Evolutionary conservation across 768 basidiomycete genomes (phyloP).

Genomic region (Suillus decipiens): DNA sequence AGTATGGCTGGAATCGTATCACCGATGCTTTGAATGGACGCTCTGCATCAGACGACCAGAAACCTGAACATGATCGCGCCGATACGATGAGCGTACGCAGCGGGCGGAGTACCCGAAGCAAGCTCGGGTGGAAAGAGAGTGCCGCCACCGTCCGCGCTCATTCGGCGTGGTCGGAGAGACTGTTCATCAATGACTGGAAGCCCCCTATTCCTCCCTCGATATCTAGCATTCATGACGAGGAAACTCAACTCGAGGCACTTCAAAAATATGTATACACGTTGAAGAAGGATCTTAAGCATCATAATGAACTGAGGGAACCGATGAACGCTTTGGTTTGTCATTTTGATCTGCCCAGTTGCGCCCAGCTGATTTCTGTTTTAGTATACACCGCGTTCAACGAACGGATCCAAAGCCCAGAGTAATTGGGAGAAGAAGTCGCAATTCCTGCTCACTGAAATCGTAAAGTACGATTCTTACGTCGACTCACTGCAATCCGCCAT

Average conservation of each 20-base stretch:
- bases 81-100: constrained; percentile 78
- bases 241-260: constrained; percentile 87
- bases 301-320: constrained; percentile 81
- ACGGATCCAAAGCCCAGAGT: constrained; percentile 70
- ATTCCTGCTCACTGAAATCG: constrained; percentile 86
- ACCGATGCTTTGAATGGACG: constrained; percentile 53
- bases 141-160: constrained; percentile 63
- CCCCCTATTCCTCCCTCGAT: constrained; percentile 83
- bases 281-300: constrained; percentile 77
- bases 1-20: constrained; percentile 95
- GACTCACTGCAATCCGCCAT: constrained; percentile 86
- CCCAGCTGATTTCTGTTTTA: constrained; percentile 34
- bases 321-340: constrained; percentile 75
- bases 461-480: constrained; percentile 95
- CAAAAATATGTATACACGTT: constrained; percentile 76
- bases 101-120: constrained; percentile 71
- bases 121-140: constrained; percentile 72
- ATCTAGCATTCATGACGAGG: constrained; percentile 87
- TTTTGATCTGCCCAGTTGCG: constrained; percentile 15
- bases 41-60: constrained; percentile 60
- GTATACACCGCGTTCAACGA: constrained; percentile 80
- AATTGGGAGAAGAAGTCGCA: constrained; percentile 96
- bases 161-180: constrained; percentile 78
- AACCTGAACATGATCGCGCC: constrained; percentile 45
- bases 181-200: constrained; percentile 92